phyloP scores from a whole-genome alignment of 2,329 filamentous ascomycete genomes.

The Clonostachys rhizophaga region DNA sequence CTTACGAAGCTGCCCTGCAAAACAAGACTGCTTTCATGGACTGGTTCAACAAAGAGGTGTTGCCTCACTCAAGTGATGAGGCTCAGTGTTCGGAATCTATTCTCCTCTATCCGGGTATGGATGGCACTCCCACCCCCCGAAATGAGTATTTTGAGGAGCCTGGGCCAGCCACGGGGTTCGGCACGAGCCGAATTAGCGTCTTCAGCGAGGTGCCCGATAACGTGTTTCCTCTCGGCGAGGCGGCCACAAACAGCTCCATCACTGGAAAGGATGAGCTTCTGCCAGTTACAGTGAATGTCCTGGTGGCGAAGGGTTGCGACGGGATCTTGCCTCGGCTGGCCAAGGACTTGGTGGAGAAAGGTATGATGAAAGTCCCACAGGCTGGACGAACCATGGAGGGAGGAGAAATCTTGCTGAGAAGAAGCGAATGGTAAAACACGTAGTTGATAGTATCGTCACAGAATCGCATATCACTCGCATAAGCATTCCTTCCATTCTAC shows the following conservation, averaged over 20 bases:
- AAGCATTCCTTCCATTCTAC: too few relatives aligned
- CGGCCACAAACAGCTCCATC: slow-evolving; percentile 23
- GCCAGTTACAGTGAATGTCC: slow-evolving; percentile 52
- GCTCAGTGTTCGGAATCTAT: slow-evolving; percentile 37
- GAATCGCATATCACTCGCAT: too few relatives aligned
- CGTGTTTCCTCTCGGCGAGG: slow-evolving; percentile 35
- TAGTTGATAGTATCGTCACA: too few relatives aligned
- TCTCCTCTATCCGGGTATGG: slow-evolving; percentile 38
- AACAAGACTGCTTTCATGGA: slow-evolving; percentile 45
- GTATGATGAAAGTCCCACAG: slow-evolving; percentile 39
- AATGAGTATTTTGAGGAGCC: slow-evolving; percentile 31
- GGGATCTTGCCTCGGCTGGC: slow-evolving; percentile 51
- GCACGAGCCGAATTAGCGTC: slow-evolving; percentile 22
- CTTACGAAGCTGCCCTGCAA: slow-evolving; percentile 29
- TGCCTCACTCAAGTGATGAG: slow-evolving; percentile 25
- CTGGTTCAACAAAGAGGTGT: slow-evolving; percentile 39
- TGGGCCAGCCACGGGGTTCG: slow-evolving; percentile 39
- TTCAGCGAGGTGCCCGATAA: slow-evolving; percentile 31
- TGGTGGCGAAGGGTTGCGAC: slow-evolving; percentile 57
- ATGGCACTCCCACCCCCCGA: slow-evolving; percentile 11
- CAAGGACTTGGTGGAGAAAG: slow-evolving; percentile 40
- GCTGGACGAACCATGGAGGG: slow-evolving; percentile 17
- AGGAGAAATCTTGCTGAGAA: background rate
- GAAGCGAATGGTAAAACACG: background rate
- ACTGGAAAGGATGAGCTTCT: slow-evolving; percentile 41